Evolutionary conservation across 768 basidiomycete species (phyloP).

Genomic region (Phallus indusiatus): DNA sequence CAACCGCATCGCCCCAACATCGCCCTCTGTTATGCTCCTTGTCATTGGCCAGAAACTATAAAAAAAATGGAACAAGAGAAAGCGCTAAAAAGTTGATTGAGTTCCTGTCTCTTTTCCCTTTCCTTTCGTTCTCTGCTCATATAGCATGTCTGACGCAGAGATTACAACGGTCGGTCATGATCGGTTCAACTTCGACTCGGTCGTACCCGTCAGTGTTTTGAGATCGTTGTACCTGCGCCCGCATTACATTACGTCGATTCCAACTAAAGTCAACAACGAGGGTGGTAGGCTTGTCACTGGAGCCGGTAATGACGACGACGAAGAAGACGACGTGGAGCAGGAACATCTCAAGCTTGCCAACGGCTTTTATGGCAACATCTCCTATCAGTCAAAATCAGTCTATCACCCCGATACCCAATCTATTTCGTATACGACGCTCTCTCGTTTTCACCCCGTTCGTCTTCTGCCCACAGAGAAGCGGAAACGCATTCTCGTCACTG

Average conservation of each 20-base stretch:
- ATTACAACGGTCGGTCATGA: slow-evolving; percentile 76
- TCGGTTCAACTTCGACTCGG: slow-evolving; percentile 85
- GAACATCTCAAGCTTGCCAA: slow-evolving; percentile 46
- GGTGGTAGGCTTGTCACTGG: slow-evolving; percentile 6
- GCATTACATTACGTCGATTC: slow-evolving; percentile 52
- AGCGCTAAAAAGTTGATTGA: neutral
- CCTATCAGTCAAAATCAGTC: slow-evolving; percentile 78
- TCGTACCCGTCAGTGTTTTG: slow-evolving; percentile 68
- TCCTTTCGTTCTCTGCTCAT: slow-evolving; percentile 13
- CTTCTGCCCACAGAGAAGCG: slow-evolving; percentile 67
- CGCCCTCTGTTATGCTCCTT: neutral
- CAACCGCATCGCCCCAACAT: too few relatives aligned
- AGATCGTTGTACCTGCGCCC: slow-evolving; percentile 84
- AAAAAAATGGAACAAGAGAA: neutral
- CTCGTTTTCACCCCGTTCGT: slow-evolving; percentile 88
- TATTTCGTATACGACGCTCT: slow-evolving; percentile 88
- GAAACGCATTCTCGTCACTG: slow-evolving; percentile 91
- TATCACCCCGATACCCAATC: slow-evolving; percentile 70
- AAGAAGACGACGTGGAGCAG: slow-evolving; percentile 29
- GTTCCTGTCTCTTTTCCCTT: neutral
- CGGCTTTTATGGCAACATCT: slow-evolving; percentile 24
- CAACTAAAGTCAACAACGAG: slow-evolving; percentile 18
- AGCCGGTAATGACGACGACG: slow-evolving; percentile 23
- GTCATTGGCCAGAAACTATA: neutral
- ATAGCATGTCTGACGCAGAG: slow-evolving; percentile 63